Evolutionary conservation across 495 filamentous ascomycete species (phyloP).

Genomic region (Trichodelitschia bisporula): DNA sequence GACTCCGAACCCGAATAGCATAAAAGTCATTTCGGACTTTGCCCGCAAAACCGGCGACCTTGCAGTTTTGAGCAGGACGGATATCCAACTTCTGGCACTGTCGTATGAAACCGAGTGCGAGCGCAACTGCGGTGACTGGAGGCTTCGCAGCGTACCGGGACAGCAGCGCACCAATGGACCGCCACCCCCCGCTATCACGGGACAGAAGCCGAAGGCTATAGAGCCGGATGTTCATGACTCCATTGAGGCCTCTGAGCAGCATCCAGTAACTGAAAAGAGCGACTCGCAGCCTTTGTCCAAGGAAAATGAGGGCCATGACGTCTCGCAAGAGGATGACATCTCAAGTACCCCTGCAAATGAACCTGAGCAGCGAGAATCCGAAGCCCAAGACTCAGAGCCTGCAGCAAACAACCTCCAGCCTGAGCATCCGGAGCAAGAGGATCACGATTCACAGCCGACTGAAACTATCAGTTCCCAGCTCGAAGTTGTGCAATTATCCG

Average conservation of each 20-base stretch:
- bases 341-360: no score
- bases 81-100: slow-evolving; percentile 72
- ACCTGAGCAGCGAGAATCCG: no score
- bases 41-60: slow-evolving; percentile 76
- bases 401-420: no score
- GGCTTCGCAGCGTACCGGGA: slow-evolving; percentile 47
- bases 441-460: background rate
- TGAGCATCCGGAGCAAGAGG: no score
- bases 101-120: slow-evolving; percentile 82
- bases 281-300: no score
- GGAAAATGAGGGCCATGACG: no score
- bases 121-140: slow-evolving; percentile 60
- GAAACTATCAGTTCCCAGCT: no score
- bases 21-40: slow-evolving; percentile 63
- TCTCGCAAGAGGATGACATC: no score
- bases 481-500: no score
- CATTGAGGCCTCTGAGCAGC: background rate
- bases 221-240: background rate
- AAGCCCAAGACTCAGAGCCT: no score
- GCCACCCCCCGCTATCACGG: slow-evolving; percentile 21
- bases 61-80: slow-evolving; percentile 59
- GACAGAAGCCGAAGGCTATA: background rate
- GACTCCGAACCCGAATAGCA: slow-evolving; percentile 43
- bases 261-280: background rate
- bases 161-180: slow-evolving; percentile 55